phyloP scores from a whole-genome alignment of 148 eudicot species.

The Chenopodium album region DNA sequence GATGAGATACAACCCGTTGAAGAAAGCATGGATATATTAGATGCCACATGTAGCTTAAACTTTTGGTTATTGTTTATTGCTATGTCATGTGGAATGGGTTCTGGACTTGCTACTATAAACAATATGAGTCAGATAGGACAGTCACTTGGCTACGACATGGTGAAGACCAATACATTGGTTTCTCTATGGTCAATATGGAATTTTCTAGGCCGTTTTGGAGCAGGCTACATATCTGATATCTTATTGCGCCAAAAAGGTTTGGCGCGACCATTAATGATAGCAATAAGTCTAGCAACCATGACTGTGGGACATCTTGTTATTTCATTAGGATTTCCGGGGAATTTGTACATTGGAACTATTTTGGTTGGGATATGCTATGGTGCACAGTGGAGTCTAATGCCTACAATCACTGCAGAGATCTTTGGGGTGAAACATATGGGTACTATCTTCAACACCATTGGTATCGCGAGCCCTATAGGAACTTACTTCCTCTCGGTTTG shows the following conservation, averaged over 20 bases:
- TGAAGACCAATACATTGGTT: slow-evolving; percentile 56
- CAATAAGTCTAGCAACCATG: slow-evolving; percentile 57
- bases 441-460: slow-evolving; percentile 77
- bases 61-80: slow-evolving; percentile 76
- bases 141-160: slow-evolving; percentile 53
- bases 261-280: slow-evolving; percentile 64
- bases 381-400: slow-evolving; percentile 84
- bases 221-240: slow-evolving; percentile 70
- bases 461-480: slow-evolving; percentile 70
- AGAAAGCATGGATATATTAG: slow-evolving; percentile 43
- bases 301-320: slow-evolving; percentile 60
- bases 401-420: slow-evolving; percentile 68
- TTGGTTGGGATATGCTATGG: slow-evolving; percentile 80
- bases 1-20: slow-evolving; percentile 13
- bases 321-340: slow-evolving; percentile 67
- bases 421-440: slow-evolving; percentile 77
- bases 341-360: slow-evolving; percentile 62
- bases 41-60: slow-evolving; percentile 51
- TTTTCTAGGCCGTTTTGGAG: slow-evolving; percentile 81
- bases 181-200: slow-evolving; percentile 90
- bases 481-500: slow-evolving; percentile 63
- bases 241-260: slow-evolving; percentile 51
- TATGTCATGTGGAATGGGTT: slow-evolving; percentile 84
- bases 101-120: slow-evolving; percentile 77
- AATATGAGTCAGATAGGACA: slow-evolving; percentile 83